Base-by-base conservation (phyloP, 148 eudicot genomes). In the Drosera capensis region DNA sequence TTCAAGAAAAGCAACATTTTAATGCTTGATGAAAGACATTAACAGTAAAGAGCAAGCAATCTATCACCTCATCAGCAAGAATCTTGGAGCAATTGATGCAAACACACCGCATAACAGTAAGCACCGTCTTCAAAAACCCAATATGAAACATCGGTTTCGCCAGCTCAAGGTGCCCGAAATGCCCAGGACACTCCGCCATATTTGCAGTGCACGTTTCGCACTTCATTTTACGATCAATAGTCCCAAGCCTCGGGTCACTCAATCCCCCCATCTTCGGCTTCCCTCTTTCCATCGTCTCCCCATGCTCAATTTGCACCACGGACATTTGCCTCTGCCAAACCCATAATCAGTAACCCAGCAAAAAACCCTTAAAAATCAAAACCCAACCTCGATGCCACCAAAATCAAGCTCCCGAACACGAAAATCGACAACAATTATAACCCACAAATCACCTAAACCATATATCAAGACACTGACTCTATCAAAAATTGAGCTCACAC, bases 171-270 rank as follows among this genome's bases (percentile, higher is more conserved):
- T 92, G 99, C 3, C 99, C 99, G 45, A 92, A 92, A 47, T 92
- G 99, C 14, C 99, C 99, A 2, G 99, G 95, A 45, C 99, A 92
- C 55, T 92, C 99, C 0, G 95, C 94, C 99, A 85, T 92, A 18
- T 68, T 92, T 0, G 95, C 95, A 67, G 78, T 81, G 49, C 99
- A 92, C 3, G 99, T 92, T 55, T 92, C 99, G 34, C 99, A 92
- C 73, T 85, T 92, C 63, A 78, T 52, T 63, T 92, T 92, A 57
- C 99, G 51, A 46, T 92, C 99, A 54, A 92, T 92, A 1, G 95
- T 92, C 13, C 99, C 99, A 3, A 92, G 64, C 11, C 94, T 55
- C 12, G 79, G 72, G 56, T 92, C 99, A n/a, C 99, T 92, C 4
- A 92, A 64, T 0, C 99, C 99, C 0, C 78, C 86, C 0, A 78